Conservation (phyloP, 2,329 filamentous ascomycete species). For the Exophiala alcalophila region DNA sequence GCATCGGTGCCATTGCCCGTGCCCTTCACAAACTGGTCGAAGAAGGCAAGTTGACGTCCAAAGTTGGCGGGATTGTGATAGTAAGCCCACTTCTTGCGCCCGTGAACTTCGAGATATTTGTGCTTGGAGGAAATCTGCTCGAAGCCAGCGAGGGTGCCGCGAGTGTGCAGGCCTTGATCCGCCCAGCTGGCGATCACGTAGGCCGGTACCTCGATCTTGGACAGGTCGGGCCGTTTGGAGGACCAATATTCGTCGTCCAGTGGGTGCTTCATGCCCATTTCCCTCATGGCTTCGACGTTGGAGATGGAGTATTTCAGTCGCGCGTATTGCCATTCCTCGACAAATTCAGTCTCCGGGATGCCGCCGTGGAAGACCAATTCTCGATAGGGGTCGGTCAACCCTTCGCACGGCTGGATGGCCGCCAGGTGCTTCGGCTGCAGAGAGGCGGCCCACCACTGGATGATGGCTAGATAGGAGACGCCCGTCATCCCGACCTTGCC, state of each 20-base stretch:
- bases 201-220: slow-evolving; percentile 4
- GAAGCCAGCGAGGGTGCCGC: slow-evolving; percentile 9
- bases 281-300: not conserved
- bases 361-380: slow-evolving; percentile 61
- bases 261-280: too few species aligned
- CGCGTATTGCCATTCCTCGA: slow-evolving; percentile 42
- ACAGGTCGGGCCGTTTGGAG: not conserved
- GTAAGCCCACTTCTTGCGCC: slow-evolving; percentile 13
- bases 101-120: slow-evolving; percentile 14
- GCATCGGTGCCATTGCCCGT: slow-evolving; percentile 3
- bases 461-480: slow-evolving; percentile 54
- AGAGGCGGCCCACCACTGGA: slow-evolving; percentile 55
- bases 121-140: slow-evolving; percentile 9
- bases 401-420: slow-evolving; percentile 55
- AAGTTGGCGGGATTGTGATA: slow-evolving; percentile 5
- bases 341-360: slow-evolving; percentile 58
- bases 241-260: slow-evolving; percentile 10
- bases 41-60: slow-evolving; percentile 7
- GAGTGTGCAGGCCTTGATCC: slow-evolving; percentile 8
- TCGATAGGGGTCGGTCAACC: slow-evolving; percentile 56
- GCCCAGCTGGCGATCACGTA: slow-evolving; percentile 14
- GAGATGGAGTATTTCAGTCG: not conserved
- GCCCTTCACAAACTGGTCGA: slow-evolving; percentile 8
- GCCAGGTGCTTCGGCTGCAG: slow-evolving; percentile 51
- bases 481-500: slow-evolving; percentile 53